Evolutionary conservation across 148 eudicot species (phyloP).

Genomic region (Euryodendron excelsum): DNA sequence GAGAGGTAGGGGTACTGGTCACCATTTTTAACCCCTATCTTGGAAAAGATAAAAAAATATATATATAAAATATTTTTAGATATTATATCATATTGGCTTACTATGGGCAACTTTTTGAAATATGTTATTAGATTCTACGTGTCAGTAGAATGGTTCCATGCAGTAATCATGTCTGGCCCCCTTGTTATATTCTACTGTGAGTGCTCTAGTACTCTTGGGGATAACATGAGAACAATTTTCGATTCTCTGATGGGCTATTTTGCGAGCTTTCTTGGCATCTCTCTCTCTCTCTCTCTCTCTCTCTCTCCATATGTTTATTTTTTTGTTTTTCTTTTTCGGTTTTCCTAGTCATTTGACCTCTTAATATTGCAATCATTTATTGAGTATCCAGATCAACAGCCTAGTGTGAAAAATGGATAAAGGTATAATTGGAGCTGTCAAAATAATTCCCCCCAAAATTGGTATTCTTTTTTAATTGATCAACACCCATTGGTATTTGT

Average conservation of each 20-base stretch:
- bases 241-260: no score
- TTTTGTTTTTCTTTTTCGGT: not conserved
- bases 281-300: not conserved
- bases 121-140: not conserved
- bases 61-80: no score
- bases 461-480: not conserved
- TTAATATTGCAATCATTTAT: not conserved
- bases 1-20: not conserved
- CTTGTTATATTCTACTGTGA: not conserved
- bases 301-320: not conserved
- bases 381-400: not conserved
- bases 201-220: not conserved
- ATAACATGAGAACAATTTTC: no score
- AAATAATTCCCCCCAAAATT: not conserved
- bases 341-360: constrained; percentile 6
- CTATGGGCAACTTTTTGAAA: no score
- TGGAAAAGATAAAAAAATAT: no score
- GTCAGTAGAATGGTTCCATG: no score
- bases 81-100: no score
- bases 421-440: not conserved
- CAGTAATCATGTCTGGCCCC: not conserved
- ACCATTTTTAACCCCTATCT: not conserved
- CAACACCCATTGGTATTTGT: not conserved
- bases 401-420: not conserved
- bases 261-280: not conserved